Evolutionary conservation across 2,329 filamentous ascomycete species (phyloP).

Genomic region (Thielaviopsis musarum): DNA sequence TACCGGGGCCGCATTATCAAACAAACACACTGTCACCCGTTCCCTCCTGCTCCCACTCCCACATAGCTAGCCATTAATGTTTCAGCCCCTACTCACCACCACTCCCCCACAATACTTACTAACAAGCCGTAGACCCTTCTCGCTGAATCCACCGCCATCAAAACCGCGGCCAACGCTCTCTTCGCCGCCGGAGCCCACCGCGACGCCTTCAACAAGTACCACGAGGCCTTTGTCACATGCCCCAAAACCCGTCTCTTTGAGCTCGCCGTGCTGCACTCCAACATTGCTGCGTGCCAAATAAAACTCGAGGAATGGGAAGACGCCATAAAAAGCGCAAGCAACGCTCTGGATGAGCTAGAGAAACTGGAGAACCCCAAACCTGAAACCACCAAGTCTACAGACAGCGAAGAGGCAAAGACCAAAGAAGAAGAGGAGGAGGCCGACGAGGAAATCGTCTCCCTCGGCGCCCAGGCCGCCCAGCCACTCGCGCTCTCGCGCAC

Average conservation of each 20-base stretch:
- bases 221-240: constrained; percentile 59
- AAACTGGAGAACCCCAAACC: constrained; percentile 28
- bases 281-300: constrained; percentile 76
- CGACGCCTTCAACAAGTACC: constrained; percentile 67
- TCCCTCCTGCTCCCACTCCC: background rate
- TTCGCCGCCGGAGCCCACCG: constrained; percentile 58
- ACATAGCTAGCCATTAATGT: background rate
- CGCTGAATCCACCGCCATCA: constrained; percentile 53
- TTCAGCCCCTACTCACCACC: no score
- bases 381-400: constrained; percentile 26
- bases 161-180: constrained; percentile 60
- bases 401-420: no score
- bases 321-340: constrained; percentile 55
- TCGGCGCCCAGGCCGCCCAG: constrained; percentile 35
- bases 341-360: constrained; percentile 57
- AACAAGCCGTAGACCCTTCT: constrained; percentile 39
- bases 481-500: constrained; percentile 18
- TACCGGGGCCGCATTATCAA: background rate
- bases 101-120: no score
- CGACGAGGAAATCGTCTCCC: constrained; percentile 43
- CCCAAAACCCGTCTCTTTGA: constrained; percentile 81
- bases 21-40: background rate
- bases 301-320: constrained; percentile 77
- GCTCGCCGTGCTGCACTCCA: constrained; percentile 70
- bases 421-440: constrained; percentile 27